phyloP scores from a whole-genome alignment of 169 alveolate genomes.

The Plasmodium blacklocki region DNA sequence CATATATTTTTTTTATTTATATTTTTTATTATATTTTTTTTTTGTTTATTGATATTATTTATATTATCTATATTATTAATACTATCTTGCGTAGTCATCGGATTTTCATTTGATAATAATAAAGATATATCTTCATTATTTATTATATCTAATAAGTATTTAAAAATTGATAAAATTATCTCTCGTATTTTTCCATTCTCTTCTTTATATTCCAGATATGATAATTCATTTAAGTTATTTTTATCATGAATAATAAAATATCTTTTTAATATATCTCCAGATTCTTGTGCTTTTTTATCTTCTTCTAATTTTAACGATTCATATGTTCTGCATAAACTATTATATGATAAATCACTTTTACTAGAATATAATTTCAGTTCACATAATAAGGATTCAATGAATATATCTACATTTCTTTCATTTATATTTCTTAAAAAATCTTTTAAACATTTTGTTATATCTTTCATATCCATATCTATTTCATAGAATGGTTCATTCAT shows the following conservation, averaged over 20 bases:
- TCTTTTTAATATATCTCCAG: background rate
- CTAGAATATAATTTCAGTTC: constrained; percentile 40
- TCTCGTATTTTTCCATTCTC: constrained; percentile 48
- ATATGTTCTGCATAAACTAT: background rate
- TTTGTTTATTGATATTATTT: constrained; percentile 2
- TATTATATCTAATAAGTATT: constrained; percentile 41
- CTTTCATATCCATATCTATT: constrained; percentile 35
- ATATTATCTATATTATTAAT: constrained; percentile 9
- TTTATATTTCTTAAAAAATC: constrained; percentile 51
- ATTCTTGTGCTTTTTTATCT: background rate
- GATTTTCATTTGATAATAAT: background rate
- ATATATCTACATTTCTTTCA: constrained; percentile 40
- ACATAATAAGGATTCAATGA: constrained; percentile 34
- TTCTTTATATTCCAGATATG: constrained; percentile 25
- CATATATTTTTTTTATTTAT: constrained; percentile 1
- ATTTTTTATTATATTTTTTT: background rate
- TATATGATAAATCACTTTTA: constrained; percentile 40
- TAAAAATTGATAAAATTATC: constrained; percentile 63
- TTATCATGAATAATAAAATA: constrained; percentile 13
- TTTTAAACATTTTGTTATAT: constrained; percentile 34
- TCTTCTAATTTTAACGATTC: constrained; percentile 9
- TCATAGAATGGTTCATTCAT: background rate
- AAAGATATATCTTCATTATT: constrained; percentile 38
- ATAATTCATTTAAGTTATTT: constrained; percentile 39
- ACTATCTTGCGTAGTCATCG: background rate